Percentiles rank a stretch among this genome's conserved stretches.
Evolutionary conservation across 495 filamentous ascomycete species (phyloP).

Genomic region (Barbatosphaeria neglecta): DNA sequence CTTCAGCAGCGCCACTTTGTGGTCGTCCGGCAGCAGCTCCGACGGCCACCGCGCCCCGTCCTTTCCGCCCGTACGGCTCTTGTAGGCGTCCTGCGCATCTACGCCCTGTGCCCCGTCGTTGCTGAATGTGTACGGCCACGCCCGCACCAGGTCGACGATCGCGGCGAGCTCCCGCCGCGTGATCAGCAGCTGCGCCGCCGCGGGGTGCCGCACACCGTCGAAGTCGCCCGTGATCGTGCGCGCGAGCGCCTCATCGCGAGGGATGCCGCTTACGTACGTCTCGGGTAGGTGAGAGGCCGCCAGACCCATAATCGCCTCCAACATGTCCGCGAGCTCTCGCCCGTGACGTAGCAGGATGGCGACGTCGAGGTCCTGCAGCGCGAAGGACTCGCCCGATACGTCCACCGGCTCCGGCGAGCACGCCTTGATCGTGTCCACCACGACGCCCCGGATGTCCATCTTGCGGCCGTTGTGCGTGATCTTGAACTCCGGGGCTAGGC

Average conservation of each 20-base stretch:
- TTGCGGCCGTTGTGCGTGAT: not conserved
- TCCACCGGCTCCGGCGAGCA: not conserved
- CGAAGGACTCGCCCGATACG: not conserved
- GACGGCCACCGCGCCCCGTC: not conserved
- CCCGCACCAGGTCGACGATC: not conserved
- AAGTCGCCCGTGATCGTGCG: not conserved
- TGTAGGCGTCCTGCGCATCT: not conserved
- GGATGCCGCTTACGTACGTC: not conserved
- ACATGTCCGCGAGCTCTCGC: not conserved
- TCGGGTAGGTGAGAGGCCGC: not conserved
- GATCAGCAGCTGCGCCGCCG: not conserved
- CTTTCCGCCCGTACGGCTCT: too few relatives aligned
- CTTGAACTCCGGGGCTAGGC: not conserved
- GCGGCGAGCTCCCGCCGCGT: not conserved
- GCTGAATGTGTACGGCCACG: not conserved
- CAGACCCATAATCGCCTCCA: not conserved
- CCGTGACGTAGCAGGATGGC: not conserved
- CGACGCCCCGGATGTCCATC: not conserved
- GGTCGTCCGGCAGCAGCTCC: not conserved
- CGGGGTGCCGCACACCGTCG: not conserved
- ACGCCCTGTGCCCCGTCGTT: not conserved
- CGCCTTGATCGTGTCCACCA: not conserved
- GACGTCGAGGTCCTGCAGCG: not conserved
- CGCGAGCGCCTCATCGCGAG: not conserved
- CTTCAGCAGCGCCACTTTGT: not conserved